Evolutionary conservation across 441 rosid species (phyloP), one percentile per base, ranked within the genome.

Genomic region (Populus tomentosa): DNA sequence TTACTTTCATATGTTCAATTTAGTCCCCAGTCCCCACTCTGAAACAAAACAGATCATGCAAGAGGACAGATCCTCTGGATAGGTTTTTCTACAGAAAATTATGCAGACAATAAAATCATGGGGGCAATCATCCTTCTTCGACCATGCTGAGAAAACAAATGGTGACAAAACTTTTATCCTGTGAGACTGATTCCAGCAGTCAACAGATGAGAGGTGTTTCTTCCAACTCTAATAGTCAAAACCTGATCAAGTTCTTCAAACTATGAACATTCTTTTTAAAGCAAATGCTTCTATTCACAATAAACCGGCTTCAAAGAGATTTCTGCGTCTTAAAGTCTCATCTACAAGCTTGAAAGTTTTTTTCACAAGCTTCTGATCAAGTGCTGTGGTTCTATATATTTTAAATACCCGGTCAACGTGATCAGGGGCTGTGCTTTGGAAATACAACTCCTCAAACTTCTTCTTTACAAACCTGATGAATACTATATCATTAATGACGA

Each of bases 371-470:
- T 30, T 30, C 32, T 30, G 32, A 30, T 30, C 32, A 30, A 30
- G 32, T 30, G 32, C 32, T 3, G 32, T 30, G 5, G 98, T 96
- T 75, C 99, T 85, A 70, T 96, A 96, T 82, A 94, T 91, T 86
- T 95, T 95, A 81, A 95, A 95, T 23, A 95, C 97, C 38, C 97
- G 83, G 82, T 95, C 98, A 73, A 95, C 94, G 20, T 89, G 85
- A 73, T 92, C 94, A 6, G 98, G 93, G 3, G 87, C 82, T 1
- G 97, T 91, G 90, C 95, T 91, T 70, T 94, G 97, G 75, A 89
- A 95, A 80, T 95, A 95, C 80, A 92, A 63, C 80, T 94, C 97
- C 88, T 95, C 99, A 5, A 95, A 95, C 77, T 95, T 95, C 86
- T 91, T 94, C 92, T 94, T 95, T 79, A 95, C 97, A 74, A 87